Base-by-base conservation (phyloP, 108 stramenopile species). In the Conticribra guillardii region DNA sequence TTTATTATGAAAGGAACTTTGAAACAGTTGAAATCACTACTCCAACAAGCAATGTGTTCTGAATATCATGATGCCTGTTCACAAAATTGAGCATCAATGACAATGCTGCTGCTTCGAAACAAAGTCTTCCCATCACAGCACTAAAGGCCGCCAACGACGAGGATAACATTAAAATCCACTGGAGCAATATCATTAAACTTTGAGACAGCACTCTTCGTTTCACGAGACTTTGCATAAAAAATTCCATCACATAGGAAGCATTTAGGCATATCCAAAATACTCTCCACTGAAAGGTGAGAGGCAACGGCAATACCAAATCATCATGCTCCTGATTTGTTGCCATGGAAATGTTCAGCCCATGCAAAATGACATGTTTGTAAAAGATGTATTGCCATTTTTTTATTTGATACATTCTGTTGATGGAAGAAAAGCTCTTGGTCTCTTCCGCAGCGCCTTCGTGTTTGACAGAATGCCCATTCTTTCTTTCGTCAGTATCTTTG, bases 361-460 rank as follows among this genome's bases (percentile, higher is more conserved):
- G 94, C 47, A 91, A 66, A 34, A 95, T 73, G 37, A 82, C 79
- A 54, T 95, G 91, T 53, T 95, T 95, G 80, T 95, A 95, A 50
- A 95, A 91, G 2, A 95, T 28, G 58, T 95, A 95, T 67, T 95
- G 94, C 45, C 70, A 71, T 62, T 95, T 95, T 48, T 92, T 95
- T 73, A 92, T 81, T n/a, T 75, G 87, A 79, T 95, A 95, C 74
- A 95, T 45, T 16, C 74, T 15, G 30, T 69, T 69, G 0, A 69
- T 32, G 0, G 28, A 47, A 4, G 5, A 14, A 21, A 69, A 14
- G 21, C 18, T 19, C 0, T 33, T 37, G 0, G 64, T 54, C 63
- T 87, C 80, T 23, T 33, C 33, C 2, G 18, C 41, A 4, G 28
- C 50, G 27, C 9, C 22, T 27, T 41, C 37, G n/a, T 21, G 41